A percentile compares a stretch with the other conserved stretches of the same genome.
Evolutionary conservation across 1,284 basidiomycete species (phyloP).

Genomic region (Tremellales sp.): DNA sequence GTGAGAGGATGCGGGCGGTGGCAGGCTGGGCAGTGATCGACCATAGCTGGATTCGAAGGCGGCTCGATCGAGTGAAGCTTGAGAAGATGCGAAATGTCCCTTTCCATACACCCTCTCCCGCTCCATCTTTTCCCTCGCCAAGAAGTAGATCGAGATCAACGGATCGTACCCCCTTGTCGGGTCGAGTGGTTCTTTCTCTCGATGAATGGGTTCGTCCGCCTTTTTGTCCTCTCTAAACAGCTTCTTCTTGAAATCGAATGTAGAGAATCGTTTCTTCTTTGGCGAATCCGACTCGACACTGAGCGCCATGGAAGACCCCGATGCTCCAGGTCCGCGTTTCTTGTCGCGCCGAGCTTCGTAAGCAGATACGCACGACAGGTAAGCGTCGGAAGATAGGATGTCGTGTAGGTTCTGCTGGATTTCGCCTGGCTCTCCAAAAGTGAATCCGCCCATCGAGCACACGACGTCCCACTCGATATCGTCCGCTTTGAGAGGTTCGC

Average conservation of each 20-base stretch:
- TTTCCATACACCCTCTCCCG: constrained; percentile 88
- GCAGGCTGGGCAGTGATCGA: constrained; percentile 74
- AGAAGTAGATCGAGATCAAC: constrained; percentile 91
- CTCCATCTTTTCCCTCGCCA: constrained; percentile 92
- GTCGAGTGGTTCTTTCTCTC: constrained; percentile 56
- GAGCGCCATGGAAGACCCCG: constrained; percentile 22
- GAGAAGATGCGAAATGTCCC: constrained; percentile 89
- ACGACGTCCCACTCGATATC: constrained; percentile 85
- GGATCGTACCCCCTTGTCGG: constrained; percentile 93
- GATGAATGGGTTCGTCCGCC: constrained; percentile 28
- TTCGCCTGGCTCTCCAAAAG: constrained; percentile 84
- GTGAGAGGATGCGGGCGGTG: constrained; percentile 65
- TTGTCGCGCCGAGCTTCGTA: constrained; percentile 70
- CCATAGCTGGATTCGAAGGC: constrained; percentile 52
- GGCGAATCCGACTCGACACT: constrained; percentile 34
- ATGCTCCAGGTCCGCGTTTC: constrained; percentile 20
- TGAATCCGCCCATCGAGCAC: constrained; percentile 91
- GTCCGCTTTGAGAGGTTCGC: constrained; percentile 79
- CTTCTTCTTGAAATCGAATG: constrained; percentile 93
- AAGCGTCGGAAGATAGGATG: constrained; percentile 74
- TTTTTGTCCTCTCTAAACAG: constrained; percentile 61
- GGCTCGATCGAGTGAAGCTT: constrained; percentile 54
- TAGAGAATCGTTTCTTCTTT: constrained; percentile 66
- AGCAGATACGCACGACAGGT: constrained; percentile 64
- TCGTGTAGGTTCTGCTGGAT: constrained; percentile 70